Base-by-base conservation (phyloP, 768 basidiomycete genomes). In the Mycena belliarum region DNA sequence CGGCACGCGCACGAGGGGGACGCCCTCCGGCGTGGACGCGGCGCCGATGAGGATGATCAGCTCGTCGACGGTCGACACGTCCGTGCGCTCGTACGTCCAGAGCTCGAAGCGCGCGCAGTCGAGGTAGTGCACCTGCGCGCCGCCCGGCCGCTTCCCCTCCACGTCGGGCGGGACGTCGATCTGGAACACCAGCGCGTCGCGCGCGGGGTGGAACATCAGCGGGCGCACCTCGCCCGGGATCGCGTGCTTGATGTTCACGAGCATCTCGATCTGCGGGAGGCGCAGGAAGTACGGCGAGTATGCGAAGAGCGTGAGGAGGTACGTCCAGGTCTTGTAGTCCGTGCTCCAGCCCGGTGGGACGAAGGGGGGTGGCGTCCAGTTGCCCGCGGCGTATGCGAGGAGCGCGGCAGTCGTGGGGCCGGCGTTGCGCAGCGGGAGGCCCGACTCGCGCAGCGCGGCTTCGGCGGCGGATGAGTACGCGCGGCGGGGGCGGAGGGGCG, bases 211-310 rank as follows among this genome's bases (percentile, higher is more conserved):
- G 66, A 67, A 76, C 40, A 75, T 65, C 12, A 76, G 29, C 5
- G 74, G 73, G 15, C 70, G 68, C 11, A 69, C 69, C 47, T 72
- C 69, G 18, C 74, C 74, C 0, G 63, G 69, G 25, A 74, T 64
- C 3, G 57, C 66, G 58, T 72, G 65, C 18, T 62, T 60, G 21
- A 76, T 64, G 55, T 73, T 75, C 20, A 73, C 63, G n/a, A 70
- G 55, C 69, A 72, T 70, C 49, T 74, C 69, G 46, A 75, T 71
- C 61, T 72, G 72, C 4, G 73, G 73, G 41, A 75, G 64, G 64
- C 65, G 70, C 41, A 76, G 71, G 52, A 70, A 75, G 63, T 74
- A 70, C 4, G 73, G 69, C 3, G 68, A 70, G 49, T 64, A 63
- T 60, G 72, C 73, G 65, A 69, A 76, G 55, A 72, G 62, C 8